Percentiles rank a stretch among this genome's conserved stretches.
These are phyloP conservation scores for Sporisorium scitamineum DNA, from an alignment of 1,284 basidiomycete genomes.

Conservation along the genomic window DNA sequence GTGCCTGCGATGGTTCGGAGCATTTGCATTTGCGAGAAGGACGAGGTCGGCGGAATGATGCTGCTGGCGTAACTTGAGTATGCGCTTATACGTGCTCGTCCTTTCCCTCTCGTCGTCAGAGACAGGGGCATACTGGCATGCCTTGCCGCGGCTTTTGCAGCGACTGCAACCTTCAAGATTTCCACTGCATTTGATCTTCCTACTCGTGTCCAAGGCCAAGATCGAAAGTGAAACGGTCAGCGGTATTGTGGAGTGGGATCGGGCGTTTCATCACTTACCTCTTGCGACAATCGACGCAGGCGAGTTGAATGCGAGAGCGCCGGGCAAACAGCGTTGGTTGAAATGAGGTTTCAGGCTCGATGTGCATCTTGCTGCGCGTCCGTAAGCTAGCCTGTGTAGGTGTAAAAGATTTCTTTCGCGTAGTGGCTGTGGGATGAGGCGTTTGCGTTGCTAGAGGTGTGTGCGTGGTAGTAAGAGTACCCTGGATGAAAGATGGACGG, in stretches of 20 bases:
- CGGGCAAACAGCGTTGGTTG: not conserved
- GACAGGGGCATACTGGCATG: not conserved
- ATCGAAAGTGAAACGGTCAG: too few relatives aligned
- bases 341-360: too few relatives aligned
- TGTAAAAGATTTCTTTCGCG: too few relatives aligned
- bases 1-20: too few relatives aligned
- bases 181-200: slow-evolving; percentile 4
- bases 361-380: too few relatives aligned
- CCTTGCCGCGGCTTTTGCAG: not conserved
- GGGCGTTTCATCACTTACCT: not conserved
- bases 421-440: too few relatives aligned
- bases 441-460: too few relatives aligned
- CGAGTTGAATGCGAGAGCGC: not conserved
- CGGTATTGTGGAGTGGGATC: too few relatives aligned
- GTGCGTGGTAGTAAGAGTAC: too few relatives aligned
- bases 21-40: too few relatives aligned
- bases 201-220: not conserved
- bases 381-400: too few relatives aligned
- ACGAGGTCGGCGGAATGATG: not conserved
- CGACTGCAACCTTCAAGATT: slow-evolving; percentile 1
- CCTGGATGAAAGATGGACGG: too few relatives aligned
- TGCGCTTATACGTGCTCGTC: not conserved
- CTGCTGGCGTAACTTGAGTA: not conserved
- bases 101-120: not conserved
- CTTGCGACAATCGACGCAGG: not conserved